A percentile compares a stretch with the other conserved stretches of the same genome.
Conservation (phyloP, 2,329 filamentous ascomycete species). For the Paracamarosporium sp. region DNA sequence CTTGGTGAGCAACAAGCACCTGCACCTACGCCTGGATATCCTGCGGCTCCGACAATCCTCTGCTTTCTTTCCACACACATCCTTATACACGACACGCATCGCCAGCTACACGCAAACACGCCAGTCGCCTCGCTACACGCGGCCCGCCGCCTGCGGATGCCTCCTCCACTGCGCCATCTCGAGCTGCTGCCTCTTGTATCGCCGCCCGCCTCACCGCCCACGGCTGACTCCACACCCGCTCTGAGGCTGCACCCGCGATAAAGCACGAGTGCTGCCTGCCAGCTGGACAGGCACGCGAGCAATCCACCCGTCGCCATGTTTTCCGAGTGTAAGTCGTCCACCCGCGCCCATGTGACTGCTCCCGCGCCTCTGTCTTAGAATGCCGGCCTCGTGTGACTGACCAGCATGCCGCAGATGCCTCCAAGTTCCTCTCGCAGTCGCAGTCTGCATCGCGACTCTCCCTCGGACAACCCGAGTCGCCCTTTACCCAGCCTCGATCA, state of each 20-base stretch:
- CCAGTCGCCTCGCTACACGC: slow-evolving; percentile 11
- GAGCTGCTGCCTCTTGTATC: slow-evolving; percentile 34
- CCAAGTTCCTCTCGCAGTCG: slow-evolving; percentile 95
- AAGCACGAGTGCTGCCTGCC: slow-evolving; percentile 23
- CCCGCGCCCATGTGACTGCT: slow-evolving; percentile 39
- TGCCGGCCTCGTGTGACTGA: slow-evolving; percentile 52
- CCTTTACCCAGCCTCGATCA: slow-evolving; percentile 57
- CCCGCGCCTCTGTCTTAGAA: slow-evolving; percentile 34
- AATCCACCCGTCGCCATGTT: slow-evolving; percentile 64
- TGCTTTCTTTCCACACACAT: background rate
- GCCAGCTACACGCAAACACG: background rate
- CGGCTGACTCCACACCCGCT: slow-evolving; percentile 33
- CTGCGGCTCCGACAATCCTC: background rate
- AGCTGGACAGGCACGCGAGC: slow-evolving; percentile 27
- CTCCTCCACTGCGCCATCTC: slow-evolving; percentile 39
- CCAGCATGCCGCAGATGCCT: slow-evolving; percentile 74
- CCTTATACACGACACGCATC: background rate
- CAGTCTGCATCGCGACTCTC: slow-evolving; percentile 94
- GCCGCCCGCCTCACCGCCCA: slow-evolving; percentile 37
- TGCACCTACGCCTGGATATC: background rate
- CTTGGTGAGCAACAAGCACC: background rate
- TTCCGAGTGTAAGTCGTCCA: slow-evolving; percentile 82
- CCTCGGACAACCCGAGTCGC: slow-evolving; percentile 63
- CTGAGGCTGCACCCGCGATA: slow-evolving; percentile 27
- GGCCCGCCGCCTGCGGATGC: slow-evolving; percentile 26